phyloP scores from a whole-genome alignment of 176 grass and related monocot genomes.

The Avena eriantha region DNA sequence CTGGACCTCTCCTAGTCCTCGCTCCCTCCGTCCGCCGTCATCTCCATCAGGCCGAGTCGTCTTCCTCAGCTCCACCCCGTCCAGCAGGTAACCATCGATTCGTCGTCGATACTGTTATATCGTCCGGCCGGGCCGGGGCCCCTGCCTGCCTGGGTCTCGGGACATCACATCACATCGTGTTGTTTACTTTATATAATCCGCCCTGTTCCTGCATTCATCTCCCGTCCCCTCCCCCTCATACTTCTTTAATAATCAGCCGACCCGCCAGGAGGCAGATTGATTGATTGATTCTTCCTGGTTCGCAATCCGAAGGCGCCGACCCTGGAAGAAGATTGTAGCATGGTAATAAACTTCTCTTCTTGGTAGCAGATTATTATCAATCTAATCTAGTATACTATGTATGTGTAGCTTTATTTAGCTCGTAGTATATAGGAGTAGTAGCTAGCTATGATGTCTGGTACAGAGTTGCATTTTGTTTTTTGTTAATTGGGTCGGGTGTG shows the following conservation, averaged over 20 bases:
- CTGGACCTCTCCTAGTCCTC: not conserved
- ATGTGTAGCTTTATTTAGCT: no score
- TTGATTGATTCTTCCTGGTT: not conserved
- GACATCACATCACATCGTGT: slow-evolving; percentile 21
- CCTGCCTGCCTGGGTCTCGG: not conserved
- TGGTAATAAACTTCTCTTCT: slow-evolving; percentile 42
- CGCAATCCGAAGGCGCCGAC: not conserved
- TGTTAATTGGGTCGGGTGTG: not conserved
- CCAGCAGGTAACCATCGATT: slow-evolving; percentile 49
- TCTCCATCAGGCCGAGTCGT: slow-evolving; percentile 27
- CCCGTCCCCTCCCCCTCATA: not conserved
- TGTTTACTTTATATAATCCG: not conserved
- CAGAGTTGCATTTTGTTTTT: slow-evolving; percentile 41
- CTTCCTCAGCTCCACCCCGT: slow-evolving; percentile 19
- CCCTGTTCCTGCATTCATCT: slow-evolving; percentile 45
- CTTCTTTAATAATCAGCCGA: not conserved
- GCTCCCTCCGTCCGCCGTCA: not conserved
- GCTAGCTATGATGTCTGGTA: not conserved
- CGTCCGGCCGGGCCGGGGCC: not conserved
- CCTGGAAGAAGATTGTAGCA: slow-evolving; percentile 36
- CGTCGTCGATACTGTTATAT: not conserved
- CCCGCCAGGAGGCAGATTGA: not conserved
- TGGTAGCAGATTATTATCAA: not conserved
- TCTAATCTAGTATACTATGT: not conserved
- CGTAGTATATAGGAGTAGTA: not conserved